Percentiles rank a stretch among this genome's conserved stretches.
Evolutionary conservation across 345 rosid genomes (phyloP).

Genomic region (Boechera retrofracta): DNA sequence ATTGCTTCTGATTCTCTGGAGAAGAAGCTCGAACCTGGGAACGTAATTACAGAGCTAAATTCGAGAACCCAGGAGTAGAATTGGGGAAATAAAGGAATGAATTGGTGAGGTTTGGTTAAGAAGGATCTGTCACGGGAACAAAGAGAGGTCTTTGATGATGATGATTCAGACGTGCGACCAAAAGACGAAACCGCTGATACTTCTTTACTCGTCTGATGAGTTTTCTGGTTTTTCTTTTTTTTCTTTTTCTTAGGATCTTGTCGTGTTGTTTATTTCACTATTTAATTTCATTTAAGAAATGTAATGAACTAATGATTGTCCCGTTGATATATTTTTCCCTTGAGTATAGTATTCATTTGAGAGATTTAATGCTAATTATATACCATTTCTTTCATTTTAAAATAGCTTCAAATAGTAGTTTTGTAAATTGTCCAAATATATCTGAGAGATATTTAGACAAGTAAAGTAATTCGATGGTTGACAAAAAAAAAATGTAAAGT

Average conservation of each 20-base stretch:
- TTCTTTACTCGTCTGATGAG: constrained; percentile 35
- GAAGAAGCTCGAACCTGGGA: constrained; percentile 24
- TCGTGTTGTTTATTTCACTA: constrained; percentile 3
- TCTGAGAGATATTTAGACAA: not conserved
- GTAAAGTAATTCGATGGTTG: not conserved
- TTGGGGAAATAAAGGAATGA: constrained; percentile 27
- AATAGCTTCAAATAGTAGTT: not conserved
- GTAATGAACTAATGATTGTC: constrained; percentile 17
- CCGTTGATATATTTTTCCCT: constrained; percentile 16
- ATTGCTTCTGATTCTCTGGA: constrained; percentile 15
- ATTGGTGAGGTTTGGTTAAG: constrained; percentile 47
- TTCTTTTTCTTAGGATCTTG: constrained; percentile 29
- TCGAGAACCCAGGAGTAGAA: not conserved
- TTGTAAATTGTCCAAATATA: no score
- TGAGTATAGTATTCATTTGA: not conserved
- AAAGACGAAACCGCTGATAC: constrained; percentile 38
- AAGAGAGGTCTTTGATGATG: constrained; percentile 46
- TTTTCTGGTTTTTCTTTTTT: not conserved
- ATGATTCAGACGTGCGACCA: constrained; percentile 60
- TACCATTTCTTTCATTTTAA: not conserved
- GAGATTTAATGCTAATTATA: constrained; percentile 15
- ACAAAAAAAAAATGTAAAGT: not conserved
- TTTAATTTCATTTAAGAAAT: constrained; percentile 2
- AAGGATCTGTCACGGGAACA: constrained; percentile 52
- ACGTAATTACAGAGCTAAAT: constrained; percentile 10